phyloP scores from a whole-genome alignment of 306 rosid genomes.

The Elaeagnus macrophylla region DNA sequence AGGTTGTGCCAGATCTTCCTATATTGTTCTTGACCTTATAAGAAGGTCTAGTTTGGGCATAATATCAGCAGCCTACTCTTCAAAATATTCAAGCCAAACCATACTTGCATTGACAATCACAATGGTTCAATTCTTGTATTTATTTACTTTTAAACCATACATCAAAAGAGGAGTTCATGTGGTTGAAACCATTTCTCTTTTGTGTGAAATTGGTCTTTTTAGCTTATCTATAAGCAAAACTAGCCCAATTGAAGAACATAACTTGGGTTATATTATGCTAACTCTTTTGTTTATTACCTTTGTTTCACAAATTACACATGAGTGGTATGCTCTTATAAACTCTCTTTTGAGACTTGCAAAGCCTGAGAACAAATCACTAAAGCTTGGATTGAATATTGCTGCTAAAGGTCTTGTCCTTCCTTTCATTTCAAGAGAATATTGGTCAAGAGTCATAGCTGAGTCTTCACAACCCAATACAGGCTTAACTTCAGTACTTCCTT shows the following conservation, averaged over 20 bases:
- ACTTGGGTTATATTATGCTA: constrained; percentile 28
- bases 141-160: constrained; percentile 40
- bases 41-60: constrained; percentile 48
- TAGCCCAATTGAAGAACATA: constrained; percentile 18
- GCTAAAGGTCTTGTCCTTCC: constrained; percentile 48
- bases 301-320: constrained; percentile 39
- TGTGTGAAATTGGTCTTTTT: constrained; percentile 40
- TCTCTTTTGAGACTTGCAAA: constrained; percentile 35
- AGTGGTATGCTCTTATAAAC: constrained; percentile 39
- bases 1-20: constrained; percentile 45
- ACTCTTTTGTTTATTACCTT: constrained; percentile 37
- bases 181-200: constrained; percentile 45
- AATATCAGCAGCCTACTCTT: constrained; percentile 41
- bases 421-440: constrained; percentile 44
- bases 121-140: constrained; percentile 34
- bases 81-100: constrained; percentile 37
- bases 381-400: constrained; percentile 38
- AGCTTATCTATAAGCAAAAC: constrained; percentile 27
- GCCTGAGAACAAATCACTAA: constrained; percentile 33
- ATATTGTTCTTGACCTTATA: constrained; percentile 38
- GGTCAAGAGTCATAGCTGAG: constrained; percentile 29
- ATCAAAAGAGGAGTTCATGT: constrained; percentile 40
- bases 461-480: constrained; percentile 26
- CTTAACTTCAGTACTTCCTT: constrained; percentile 26
- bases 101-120: constrained; percentile 39